Base-by-base conservation (phyloP, 805 yeast genomes). In the Starmerella bombi region DNA sequence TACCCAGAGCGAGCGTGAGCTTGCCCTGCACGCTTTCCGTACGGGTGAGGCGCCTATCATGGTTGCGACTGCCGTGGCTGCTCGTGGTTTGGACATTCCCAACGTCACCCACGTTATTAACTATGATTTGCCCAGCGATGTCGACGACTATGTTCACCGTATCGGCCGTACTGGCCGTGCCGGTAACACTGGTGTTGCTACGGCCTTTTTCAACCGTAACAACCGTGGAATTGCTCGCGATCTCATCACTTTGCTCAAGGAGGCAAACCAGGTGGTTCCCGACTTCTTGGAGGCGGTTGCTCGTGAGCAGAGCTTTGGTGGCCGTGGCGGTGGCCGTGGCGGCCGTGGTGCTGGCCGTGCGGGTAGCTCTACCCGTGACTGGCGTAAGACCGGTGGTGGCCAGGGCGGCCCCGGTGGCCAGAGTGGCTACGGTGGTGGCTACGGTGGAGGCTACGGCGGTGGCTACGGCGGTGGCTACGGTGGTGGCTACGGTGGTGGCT, bases 161-260 rank as follows among this genome's bases (percentile, higher is more conserved):
- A 91, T 91, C 61, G 98, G 98, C 75, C 88, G 98, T 77, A 91
- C 99, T 59, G 99, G 98, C 68, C 91, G 99, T 77, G 99, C 99
- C 58, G 98, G 98, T 74, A 91, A 91, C 70, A 77, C 80, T 48
- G 99, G 99, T 81, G 72, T 82, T 56, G 96, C 99, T 51, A 86
- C 96, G 52, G 94, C 99, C 38, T 91, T 91, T 71, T 83, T 91
- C 69, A 91, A 91, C 80, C 81, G 97, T 69, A 80, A 80, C 62
- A 91, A 85, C 75, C 75, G 72, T 59, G 85, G 85, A 59, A 72
- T 93, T 56, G 88, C 75, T 52, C 82, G 82, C 63, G 95, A 85
- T 49, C 68, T 91, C 62, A 64, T 84, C 58, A 94, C 83, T 41
- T 73, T 91, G 55, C 75, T 91, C 58, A 61, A 75, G 52, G 99